phyloP scores from a whole-genome alignment of 768 basidiomycete genomes.

The Psilocybe cyanescens region DNA sequence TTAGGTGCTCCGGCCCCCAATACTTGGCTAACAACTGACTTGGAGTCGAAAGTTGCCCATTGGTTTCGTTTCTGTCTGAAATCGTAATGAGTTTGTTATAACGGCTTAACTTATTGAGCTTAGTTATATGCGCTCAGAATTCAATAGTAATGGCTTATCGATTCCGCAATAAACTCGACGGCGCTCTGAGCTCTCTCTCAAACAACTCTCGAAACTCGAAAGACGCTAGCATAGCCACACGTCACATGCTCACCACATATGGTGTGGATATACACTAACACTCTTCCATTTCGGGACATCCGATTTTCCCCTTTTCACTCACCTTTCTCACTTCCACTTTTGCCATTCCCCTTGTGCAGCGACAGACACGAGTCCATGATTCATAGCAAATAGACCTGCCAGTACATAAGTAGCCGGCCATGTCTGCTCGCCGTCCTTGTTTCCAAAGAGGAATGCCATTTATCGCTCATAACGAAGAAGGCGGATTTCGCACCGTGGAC shows the following conservation, averaged over 20 bases:
- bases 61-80: too few relatives aligned
- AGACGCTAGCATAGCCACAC: constrained; percentile 7
- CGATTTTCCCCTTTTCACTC: not conserved
- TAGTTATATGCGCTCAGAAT: too few relatives aligned
- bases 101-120: too few relatives aligned
- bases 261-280: constrained; percentile 25
- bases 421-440: constrained; percentile 5
- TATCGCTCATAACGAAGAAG: constrained; percentile 9
- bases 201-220: too few relatives aligned
- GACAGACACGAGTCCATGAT: constrained; percentile 5
- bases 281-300: constrained; percentile 21
- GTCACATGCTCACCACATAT: constrained; percentile 13
- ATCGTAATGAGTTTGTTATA: too few relatives aligned
- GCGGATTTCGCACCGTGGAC: constrained; percentile 13
- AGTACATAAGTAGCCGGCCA: not conserved
- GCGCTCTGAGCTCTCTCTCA: too few relatives aligned
- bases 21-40: too few relatives aligned
- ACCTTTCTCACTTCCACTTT: constrained; percentile 23
- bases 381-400: not conserved
- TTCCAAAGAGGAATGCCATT: constrained; percentile 12
- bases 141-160: too few relatives aligned
- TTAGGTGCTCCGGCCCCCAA: too few relatives aligned
- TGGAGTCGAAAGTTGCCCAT: too few relatives aligned
- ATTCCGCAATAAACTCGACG: too few relatives aligned
- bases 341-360: constrained; percentile 28